These are phyloP conservation scores for Arthrobotrys conoides DNA, from an alignment of 2,329 filamentous ascomycete species.

Conservation along the genomic window DNA sequence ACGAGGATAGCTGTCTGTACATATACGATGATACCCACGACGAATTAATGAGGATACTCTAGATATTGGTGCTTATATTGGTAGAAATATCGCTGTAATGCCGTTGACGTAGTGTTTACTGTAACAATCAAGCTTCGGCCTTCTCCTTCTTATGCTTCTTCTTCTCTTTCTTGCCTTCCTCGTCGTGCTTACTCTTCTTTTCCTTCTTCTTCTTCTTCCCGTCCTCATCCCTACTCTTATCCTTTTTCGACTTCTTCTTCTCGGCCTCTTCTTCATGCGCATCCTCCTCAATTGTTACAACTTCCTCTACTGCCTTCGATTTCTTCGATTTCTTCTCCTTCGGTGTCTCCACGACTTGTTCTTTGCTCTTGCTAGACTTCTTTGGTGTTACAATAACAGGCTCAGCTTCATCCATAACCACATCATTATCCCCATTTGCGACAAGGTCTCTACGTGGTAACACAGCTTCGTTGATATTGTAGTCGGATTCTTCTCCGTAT, in stretches of 20 bases:
- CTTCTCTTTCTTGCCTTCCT: conserved; percentile 60
- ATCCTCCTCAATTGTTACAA: conserved; percentile 2
- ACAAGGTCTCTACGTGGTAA: conserved; percentile 49
- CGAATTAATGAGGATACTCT: conserved; percentile 12
- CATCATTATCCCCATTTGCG: conserved; percentile 24
- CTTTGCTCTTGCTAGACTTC: conserved; percentile 27
- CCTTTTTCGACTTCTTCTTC: conserved; percentile 58
- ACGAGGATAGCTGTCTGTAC: conserved; percentile 35
- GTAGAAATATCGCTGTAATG: neutral
- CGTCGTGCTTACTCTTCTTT: conserved; percentile 59
- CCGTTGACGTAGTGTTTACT: neutral
- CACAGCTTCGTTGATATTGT: conserved; percentile 39
- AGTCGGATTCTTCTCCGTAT: conserved; percentile 59
- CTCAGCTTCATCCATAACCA: conserved; percentile 42
- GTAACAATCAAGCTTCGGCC: conserved; percentile 25
- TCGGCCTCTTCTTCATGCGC: conserved; percentile 27
- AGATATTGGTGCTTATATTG: neutral
- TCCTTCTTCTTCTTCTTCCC: conserved; percentile 36
- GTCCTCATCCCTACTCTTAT: conserved; percentile 17
- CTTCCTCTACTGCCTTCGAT: conserved; percentile 40
- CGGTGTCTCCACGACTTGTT: conserved; percentile 13
- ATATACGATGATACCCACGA: conserved; percentile 48
- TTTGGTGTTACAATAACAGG: conserved; percentile 22
- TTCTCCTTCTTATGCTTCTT: conserved; percentile 57
- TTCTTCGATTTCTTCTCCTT: conserved; percentile 54